Evolutionary conservation across 2,329 filamentous ascomycete species (phyloP).

Genomic region (Fusarium sp.): DNA sequence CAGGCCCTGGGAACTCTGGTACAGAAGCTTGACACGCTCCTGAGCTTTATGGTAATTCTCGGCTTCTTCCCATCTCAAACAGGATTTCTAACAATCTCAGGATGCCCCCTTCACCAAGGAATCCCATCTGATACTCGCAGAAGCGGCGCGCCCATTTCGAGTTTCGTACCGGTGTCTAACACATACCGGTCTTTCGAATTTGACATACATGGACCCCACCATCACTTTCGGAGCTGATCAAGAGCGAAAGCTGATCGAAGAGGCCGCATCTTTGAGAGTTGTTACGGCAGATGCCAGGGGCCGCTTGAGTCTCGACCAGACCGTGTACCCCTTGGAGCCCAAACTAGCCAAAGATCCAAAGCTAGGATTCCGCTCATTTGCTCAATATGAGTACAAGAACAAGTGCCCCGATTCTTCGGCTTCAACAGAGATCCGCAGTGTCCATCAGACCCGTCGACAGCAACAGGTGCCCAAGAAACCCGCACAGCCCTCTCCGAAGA

Average conservation of each 20-base stretch:
- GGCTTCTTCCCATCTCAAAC: neutral
- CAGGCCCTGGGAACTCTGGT: conserved; percentile 25
- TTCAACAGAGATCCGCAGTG: neutral
- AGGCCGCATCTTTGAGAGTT: conserved; percentile 37
- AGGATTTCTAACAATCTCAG: conserved; percentile 32
- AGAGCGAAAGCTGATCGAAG: conserved; percentile 34
- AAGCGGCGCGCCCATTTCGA: conserved; percentile 7
- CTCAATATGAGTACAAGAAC: conserved; percentile 26
- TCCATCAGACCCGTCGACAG: neutral
- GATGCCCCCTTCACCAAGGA: conserved; percentile 1
- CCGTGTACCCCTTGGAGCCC: conserved; percentile 8
- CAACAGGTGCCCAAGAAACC: neutral
- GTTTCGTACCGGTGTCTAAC: conserved; percentile 45
- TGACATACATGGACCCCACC: conserved; percentile 42
- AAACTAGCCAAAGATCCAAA: neutral
- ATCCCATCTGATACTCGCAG: conserved; percentile 44
- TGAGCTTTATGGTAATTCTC: conserved; percentile 29
- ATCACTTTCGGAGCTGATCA: neutral
- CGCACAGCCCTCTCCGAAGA: neutral
- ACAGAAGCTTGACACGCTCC: conserved; percentile 38
- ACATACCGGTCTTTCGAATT: conserved; percentile 41
- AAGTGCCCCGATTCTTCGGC: conserved; percentile 20
- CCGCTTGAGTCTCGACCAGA: conserved; percentile 13
- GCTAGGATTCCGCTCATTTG: conserved; percentile 29
- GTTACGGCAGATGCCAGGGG: conserved; percentile 17